phyloP scores from a whole-genome alignment of 2,329 filamentous ascomycete genomes.

The Fusarium foetens region DNA sequence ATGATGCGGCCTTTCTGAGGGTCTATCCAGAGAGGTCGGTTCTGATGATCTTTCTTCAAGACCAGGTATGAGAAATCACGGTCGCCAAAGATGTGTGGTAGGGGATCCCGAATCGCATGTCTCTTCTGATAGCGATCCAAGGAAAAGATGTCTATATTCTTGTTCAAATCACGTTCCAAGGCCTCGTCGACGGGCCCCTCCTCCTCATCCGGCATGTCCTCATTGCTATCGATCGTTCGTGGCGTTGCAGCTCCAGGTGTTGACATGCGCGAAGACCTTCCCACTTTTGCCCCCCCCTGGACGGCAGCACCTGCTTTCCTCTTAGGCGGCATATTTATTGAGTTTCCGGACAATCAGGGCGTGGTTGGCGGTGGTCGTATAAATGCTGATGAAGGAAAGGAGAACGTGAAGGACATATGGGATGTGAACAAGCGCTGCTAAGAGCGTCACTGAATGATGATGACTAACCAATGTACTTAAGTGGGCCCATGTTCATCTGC shows the following conservation, averaged over 20 bases:
- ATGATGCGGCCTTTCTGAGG: slow-evolving; percentile 87
- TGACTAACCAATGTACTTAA: slow-evolving; percentile 23
- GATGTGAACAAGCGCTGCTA: slow-evolving; percentile 9
- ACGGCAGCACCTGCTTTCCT: slow-evolving; percentile 69
- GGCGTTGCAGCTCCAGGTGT: slow-evolving; percentile 71
- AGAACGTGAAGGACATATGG: not conserved
- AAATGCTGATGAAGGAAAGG: not conserved
- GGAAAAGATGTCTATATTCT: slow-evolving; percentile 70
- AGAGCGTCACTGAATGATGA: slow-evolving; percentile 22
- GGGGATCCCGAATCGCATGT: slow-evolving; percentile 55
- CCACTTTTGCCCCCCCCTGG: slow-evolving; percentile 62
- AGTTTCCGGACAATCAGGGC: slow-evolving; percentile 27
- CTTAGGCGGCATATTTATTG: slow-evolving; percentile 71
- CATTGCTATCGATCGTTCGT: slow-evolving; percentile 65
- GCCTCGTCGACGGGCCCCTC: slow-evolving; percentile 62
- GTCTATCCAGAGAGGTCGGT: slow-evolving; percentile 94
- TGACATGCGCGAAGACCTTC: slow-evolving; percentile 66
- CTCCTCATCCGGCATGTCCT: slow-evolving; percentile 59
- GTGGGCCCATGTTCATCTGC: not conserved
- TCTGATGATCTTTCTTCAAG: slow-evolving; percentile 88
- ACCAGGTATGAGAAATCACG: slow-evolving; percentile 83
- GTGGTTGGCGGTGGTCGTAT: slow-evolving; percentile 14
- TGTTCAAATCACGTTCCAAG: slow-evolving; percentile 64
- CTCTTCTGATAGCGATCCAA: slow-evolving; percentile 62
- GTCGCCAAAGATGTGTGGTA: slow-evolving; percentile 59